These are phyloP conservation scores for Thelonectria discophora DNA, from an alignment of 2,329 filamentous ascomycete genomes.

Conservation along the genomic window DNA sequence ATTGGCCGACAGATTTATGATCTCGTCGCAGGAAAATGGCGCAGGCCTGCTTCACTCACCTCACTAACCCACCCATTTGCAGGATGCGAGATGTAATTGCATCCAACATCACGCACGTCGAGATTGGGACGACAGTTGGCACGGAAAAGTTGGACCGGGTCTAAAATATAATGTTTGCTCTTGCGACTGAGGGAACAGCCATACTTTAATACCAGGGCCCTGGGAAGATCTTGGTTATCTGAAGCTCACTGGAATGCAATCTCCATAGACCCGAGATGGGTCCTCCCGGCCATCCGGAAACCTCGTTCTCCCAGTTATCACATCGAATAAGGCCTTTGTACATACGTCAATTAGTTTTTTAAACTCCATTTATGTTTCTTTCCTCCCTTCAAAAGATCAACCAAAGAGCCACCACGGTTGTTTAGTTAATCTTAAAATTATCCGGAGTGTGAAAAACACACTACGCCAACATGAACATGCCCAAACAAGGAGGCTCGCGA, in stretches of 20 bases:
- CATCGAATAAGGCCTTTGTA: too few species aligned
- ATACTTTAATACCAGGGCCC: not conserved
- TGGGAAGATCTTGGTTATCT: not conserved
- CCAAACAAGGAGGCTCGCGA: too few species aligned
- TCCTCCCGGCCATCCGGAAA: conserved; percentile 1
- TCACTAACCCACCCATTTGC: not conserved
- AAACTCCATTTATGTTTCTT: too few species aligned
- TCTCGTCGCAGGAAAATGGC: not conserved
- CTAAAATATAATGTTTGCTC: not conserved
- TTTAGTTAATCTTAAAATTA: too few species aligned
- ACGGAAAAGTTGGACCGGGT: not conserved
- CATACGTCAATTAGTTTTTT: too few species aligned
- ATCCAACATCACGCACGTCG: not conserved
- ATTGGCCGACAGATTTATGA: not conserved
- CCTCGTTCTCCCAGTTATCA: not conserved
- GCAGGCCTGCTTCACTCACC: not conserved
- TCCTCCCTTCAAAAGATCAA: too few species aligned
- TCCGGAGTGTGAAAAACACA: too few species aligned
- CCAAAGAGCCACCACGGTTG: too few species aligned
- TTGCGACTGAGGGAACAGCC: not conserved
- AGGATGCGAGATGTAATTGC: not conserved
- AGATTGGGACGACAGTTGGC: not conserved
- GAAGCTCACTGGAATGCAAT: not conserved
- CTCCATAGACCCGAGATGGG: conserved; percentile 1
- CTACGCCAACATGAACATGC: too few species aligned